Evolutionary conservation across 345 rosid genomes (phyloP).

Genomic region (Eucalyptus cloeziana): DNA sequence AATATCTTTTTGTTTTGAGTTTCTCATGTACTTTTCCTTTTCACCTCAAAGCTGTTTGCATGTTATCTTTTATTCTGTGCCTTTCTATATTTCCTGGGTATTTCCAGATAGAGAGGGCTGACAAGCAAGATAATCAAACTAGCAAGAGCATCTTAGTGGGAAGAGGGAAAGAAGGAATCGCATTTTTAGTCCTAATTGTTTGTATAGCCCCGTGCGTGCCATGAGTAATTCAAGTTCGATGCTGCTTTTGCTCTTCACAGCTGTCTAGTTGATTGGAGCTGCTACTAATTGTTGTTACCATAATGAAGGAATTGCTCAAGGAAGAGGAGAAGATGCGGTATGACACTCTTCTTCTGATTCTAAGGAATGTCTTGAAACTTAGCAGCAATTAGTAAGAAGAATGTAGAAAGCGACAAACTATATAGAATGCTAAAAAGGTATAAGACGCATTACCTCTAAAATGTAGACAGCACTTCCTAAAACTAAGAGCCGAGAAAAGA

Average conservation of each 20-base stretch:
- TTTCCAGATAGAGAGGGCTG: not conserved
- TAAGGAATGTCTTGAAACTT: not conserved
- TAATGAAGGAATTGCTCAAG: not conserved
- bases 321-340: not conserved
- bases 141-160: not conserved
- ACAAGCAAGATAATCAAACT: not conserved
- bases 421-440: not conserved
- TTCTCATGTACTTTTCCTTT: not conserved
- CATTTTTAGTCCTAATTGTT: not conserved
- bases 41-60: not conserved
- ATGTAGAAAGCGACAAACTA: not conserved
- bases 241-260: not conserved
- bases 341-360: not conserved
- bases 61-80: not conserved
- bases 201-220: not conserved
- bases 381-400: not conserved
- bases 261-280: not conserved
- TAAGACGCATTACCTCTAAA: not conserved
- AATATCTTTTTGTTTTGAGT: not conserved
- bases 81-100: not conserved
- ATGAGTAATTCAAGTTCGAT: not conserved
- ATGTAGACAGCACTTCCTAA: not conserved
- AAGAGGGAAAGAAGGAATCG: not conserved
- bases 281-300: not conserved
- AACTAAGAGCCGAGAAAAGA: not conserved